Base-by-base conservation (phyloP, 2,329 filamentous ascomycete species). In the Verticillium longisporum region DNA sequence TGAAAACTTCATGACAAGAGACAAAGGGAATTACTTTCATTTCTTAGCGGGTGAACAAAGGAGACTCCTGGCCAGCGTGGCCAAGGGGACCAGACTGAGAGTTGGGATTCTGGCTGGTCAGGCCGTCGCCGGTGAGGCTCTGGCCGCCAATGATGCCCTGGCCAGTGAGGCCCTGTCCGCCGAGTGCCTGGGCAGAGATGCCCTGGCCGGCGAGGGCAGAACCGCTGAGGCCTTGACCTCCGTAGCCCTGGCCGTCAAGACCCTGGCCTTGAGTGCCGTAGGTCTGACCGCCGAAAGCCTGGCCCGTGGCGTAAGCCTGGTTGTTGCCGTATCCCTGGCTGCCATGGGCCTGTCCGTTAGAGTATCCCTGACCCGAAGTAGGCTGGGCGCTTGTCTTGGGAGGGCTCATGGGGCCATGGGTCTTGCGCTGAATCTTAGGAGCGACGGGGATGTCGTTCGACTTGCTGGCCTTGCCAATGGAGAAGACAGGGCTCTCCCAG, bases 401-500 rank as follows among this genome's bases (percentile, higher is more conserved):
- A 26, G 41, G n/a, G 10, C 57, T 60, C 59, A 62, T 63, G 37
- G 62, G 33, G 4, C 63, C 62, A 58, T 78, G 77, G 4, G 72
- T 63, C 75, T 85, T 86, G 63, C 77, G 77, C 61, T 76, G 73
- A 13, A 86, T 75, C 61, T 75, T 72, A 31, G 83, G 83, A 2
- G 81, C 77, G n/a, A 70, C 72, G 1, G 93, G 92, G 54, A 97
- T 82, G 69, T 89, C 84, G 31, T 77, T 82, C 53, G 90, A 92
- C 76, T 88, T 87, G 60, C 84, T 80, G 13, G 93, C 92, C 54
- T 78, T 83, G 56, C 95, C 94, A 68, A 98, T 89, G 63, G 86
- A 88, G 80, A 99, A 99, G 70, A 99, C 87, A 10, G 94, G 92
- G 63, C 90, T 96, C 81, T 97, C 89, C 95, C 95, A 99, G 74